Evolutionary conservation across 148 eudicot genomes (phyloP).

Genomic region (Persicaria tinctoria): DNA sequence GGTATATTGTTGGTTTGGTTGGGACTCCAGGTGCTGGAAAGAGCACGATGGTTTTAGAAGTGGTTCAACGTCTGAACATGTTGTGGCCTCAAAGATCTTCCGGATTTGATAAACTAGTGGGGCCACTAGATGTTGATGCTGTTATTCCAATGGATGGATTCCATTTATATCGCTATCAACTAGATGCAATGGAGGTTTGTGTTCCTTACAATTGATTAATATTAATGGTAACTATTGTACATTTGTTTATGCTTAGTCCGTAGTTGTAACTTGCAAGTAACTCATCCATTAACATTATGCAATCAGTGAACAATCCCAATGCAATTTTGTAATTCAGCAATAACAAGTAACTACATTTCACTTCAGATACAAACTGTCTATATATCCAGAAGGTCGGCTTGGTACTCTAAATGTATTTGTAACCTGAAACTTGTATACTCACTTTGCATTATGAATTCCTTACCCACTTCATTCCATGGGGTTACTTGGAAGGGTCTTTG

Average conservation of each 20-base stretch:
- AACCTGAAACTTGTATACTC: not conserved
- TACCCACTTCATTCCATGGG: too few species aligned
- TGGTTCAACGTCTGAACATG: constrained; percentile 65
- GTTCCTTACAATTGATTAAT: not conserved
- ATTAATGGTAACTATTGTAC: not conserved
- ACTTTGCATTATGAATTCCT: not conserved
- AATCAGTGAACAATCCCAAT: not conserved
- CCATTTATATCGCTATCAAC: constrained; percentile 89
- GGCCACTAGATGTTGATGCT: constrained; percentile 60
- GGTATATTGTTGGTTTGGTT: constrained; percentile 86
- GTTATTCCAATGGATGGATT: constrained; percentile 99
- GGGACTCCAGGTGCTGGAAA: constrained; percentile 99
- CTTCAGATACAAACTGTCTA: not conserved
- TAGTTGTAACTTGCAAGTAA: not conserved
- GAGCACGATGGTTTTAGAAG: constrained; percentile 82
- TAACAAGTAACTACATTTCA: too few species aligned
- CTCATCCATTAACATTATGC: not conserved
- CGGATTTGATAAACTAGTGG: constrained; percentile 52
- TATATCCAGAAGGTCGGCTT: not conserved
- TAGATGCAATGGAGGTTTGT: constrained; percentile 89
- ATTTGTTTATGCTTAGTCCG: not conserved
- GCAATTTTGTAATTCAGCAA: too few species aligned
- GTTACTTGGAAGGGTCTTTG: too few species aligned
- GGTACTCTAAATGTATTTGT: not conserved
- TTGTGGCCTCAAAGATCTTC: constrained; percentile 68